These are phyloP conservation scores for Cercospora zeae-maydis DNA, from an alignment of 2,329 filamentous ascomycete genomes.

Conservation along the genomic window DNA sequence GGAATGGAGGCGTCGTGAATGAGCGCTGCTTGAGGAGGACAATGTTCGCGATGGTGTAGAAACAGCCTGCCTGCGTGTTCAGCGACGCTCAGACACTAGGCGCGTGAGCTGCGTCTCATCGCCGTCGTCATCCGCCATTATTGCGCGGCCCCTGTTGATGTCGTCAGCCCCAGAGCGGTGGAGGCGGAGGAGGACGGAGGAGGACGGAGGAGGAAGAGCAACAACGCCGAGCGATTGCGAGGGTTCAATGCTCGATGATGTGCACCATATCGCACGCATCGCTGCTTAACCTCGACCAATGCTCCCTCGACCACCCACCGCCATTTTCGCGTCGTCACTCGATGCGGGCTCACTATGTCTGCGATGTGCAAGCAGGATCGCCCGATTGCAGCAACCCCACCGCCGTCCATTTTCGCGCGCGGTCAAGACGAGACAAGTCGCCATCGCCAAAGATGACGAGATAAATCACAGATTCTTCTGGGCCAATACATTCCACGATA, in stretches of 20 bases:
- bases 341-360: constrained; percentile 29
- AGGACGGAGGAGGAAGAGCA: background rate
- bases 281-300: background rate
- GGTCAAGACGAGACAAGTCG: constrained; percentile 24
- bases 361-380: constrained; percentile 30
- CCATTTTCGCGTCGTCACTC: constrained; percentile 3
- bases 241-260: constrained; percentile 5
- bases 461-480: constrained; percentile 36
- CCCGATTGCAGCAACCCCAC: constrained; percentile 18
- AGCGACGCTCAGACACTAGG: background rate
- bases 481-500: constrained; percentile 32
- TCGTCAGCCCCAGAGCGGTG: background rate
- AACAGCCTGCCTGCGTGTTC: background rate
- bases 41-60: background rate
- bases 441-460: constrained; percentile 26
- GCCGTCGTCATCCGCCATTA: background rate
- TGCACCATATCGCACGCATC: background rate
- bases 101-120: background rate
- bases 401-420: constrained; percentile 22
- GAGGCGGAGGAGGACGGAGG: background rate
- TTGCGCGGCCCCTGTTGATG: too few species aligned
- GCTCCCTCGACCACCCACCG: constrained; percentile 2
- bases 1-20: constrained; percentile 24
- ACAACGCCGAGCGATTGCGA: background rate
- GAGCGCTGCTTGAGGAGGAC: background rate